Percentiles rank a stretch among this genome's conserved stretches.
These are phyloP conservation scores for Monosporozyma servazzii DNA, from an alignment of 805 yeast genomes.

Conservation along the genomic window DNA sequence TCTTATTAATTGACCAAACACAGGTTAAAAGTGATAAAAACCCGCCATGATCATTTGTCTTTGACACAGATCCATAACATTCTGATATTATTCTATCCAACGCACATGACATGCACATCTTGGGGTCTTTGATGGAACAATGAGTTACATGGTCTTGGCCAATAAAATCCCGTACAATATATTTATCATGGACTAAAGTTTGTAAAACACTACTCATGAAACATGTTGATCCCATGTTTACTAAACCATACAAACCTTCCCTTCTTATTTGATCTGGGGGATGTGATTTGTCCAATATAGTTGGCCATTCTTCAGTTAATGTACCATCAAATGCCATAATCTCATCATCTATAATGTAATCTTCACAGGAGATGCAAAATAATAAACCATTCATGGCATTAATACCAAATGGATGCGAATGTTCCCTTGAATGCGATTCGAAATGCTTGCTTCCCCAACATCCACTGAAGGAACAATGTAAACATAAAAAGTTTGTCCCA, in stretches of 20 bases:
- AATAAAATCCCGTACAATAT: conserved; percentile 68
- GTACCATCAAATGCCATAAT: conserved; percentile 25
- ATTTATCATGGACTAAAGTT: conserved; percentile 82
- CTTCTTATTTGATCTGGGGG: conserved; percentile 38
- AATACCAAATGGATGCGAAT: conserved; percentile 53
- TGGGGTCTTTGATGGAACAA: conserved; percentile 24
- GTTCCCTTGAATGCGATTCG: conserved; percentile 36
- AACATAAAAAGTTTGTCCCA: conserved; percentile 47
- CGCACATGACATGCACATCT: conserved; percentile 71
- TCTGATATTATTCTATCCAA: conserved; percentile 68
- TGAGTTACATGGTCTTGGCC: conserved; percentile 29
- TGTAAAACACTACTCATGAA: conserved; percentile 93
- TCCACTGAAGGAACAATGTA: conserved; percentile 72
- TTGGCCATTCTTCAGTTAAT: conserved; percentile 22
- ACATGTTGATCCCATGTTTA: conserved; percentile 95
- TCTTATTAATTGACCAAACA: conserved; percentile 76
- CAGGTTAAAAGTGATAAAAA: conserved; percentile 73
- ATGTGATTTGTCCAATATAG: conserved; percentile 12
- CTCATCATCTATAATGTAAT: conserved; percentile 54
- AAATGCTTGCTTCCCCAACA: conserved; percentile 48
- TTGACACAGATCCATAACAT: conserved; percentile 43
- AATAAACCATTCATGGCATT: conserved; percentile 60
- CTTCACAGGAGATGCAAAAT: conserved; percentile 72
- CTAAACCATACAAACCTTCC: conserved; percentile 79
- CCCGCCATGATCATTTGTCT: conserved; percentile 52